phyloP scores from a whole-genome alignment of 345 rosid genomes.

The Hevea brasiliensis region DNA sequence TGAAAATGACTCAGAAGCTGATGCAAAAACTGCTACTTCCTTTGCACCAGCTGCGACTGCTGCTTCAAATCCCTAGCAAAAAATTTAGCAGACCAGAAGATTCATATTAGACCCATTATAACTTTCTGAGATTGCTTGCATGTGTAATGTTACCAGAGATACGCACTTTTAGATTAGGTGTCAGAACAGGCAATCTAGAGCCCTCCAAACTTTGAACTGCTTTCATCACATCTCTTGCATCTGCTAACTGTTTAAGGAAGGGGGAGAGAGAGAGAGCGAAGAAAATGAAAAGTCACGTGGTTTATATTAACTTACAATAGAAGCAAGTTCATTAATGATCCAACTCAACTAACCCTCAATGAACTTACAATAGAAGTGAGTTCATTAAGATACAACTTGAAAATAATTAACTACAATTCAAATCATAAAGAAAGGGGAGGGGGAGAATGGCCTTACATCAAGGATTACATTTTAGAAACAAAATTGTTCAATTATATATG shows the following conservation, averaged over 20 bases:
- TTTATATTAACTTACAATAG: too few species aligned
- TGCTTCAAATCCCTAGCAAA: slow-evolving; percentile 66
- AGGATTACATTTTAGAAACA: not conserved
- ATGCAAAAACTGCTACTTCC: slow-evolving; percentile 77
- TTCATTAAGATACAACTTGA: not conserved
- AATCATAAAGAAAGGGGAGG: not conserved
- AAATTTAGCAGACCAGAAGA: slow-evolving; percentile 14
- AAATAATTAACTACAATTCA: not conserved
- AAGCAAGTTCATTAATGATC: not conserved
- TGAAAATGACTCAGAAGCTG: slow-evolving; percentile 80
- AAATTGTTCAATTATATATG: too few species aligned
- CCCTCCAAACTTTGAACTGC: slow-evolving; percentile 45
- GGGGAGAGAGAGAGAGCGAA: not conserved
- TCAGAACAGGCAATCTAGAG: slow-evolving; percentile 60
- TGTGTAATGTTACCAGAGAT: not conserved
- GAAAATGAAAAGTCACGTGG: not conserved
- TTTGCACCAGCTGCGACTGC: slow-evolving; percentile 78
- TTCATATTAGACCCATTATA: not conserved
- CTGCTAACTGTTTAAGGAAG: slow-evolving; percentile 52
- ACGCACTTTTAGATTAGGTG: slow-evolving; percentile 70
- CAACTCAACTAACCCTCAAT: not conserved
- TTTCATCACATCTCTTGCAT: slow-evolving; percentile 72
- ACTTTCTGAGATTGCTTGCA: not conserved
- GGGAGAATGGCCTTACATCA: not conserved
- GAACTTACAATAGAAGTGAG: not conserved